Base-by-base conservation (phyloP, 2,329 filamentous ascomycete genomes). In the Alternaria burnsii region DNA sequence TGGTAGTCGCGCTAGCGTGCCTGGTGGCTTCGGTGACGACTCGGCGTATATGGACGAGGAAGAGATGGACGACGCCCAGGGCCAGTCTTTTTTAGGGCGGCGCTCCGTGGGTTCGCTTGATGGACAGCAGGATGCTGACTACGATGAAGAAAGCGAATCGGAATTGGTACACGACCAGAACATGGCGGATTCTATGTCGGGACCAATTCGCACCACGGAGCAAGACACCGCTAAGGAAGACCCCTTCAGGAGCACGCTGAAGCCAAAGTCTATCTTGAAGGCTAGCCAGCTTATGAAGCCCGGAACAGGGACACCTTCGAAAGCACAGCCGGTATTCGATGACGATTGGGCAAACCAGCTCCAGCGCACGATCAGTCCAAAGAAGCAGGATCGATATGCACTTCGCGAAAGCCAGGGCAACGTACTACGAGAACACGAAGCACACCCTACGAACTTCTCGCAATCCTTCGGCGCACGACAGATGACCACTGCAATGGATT, bases 301-400 rank as follows among this genome's bases (percentile, higher is more conserved):
- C 6, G 71, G 68, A n/a, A 73, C 80, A 55, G 78, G 78, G 6
- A 88, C 85, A n/a, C 86, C 86, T 50, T 77, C 82, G 26, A 87
- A 87, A 78, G 76, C 79, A 58, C 78, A 81, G 62, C 82, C 84
- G 52, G 79, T 83, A 69, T 83, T 86, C 65, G 91, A 90, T 55
- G 92, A 94, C 61, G 91, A 97, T 76, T 99, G 95, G 95, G 91
- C 93, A 69, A 91, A 95, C 70, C 94, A 97, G 82, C 85, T 99
- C 65, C 92, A 93, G 77, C 93, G 93, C 68, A 98, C 95, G 6
- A 93, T 98, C 69, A 97, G 93, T 73, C 94, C 95, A 6, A 89
- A 92, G 74, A 98, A 98, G 82, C 90, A 95, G 73, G 91, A 97
- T 81, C 91, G 94, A 64, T 84, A 86, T 60, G 90, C 89, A 28